phyloP scores from a whole-genome alignment of 345 rosid genomes.

The Mercurialis annua region DNA sequence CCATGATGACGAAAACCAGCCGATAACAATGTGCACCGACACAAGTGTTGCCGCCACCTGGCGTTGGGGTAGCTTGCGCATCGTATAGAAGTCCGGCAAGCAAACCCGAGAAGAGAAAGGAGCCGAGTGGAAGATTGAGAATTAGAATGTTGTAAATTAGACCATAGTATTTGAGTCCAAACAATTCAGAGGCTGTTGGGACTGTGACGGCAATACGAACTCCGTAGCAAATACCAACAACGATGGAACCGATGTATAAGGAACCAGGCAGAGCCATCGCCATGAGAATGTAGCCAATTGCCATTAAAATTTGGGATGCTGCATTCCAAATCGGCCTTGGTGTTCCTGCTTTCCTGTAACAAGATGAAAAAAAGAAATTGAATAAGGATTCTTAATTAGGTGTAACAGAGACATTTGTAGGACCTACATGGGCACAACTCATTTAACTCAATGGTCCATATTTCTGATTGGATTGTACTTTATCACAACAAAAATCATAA shows the following conservation, averaged over 20 bases:
- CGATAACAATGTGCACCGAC: conserved; percentile 85
- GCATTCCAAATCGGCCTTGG: conserved; percentile 97
- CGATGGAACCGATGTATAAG: conserved; percentile 73
- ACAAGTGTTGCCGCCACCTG: conserved; percentile 86
- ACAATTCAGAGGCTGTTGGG: conserved; percentile 88
- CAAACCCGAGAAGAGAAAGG: conserved; percentile 87
- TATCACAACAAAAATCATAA: too few relatives aligned
- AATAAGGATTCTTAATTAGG: too few relatives aligned
- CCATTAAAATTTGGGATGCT: conserved; percentile 85
- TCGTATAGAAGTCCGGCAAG: conserved; percentile 83
- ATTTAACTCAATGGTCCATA: too few relatives aligned
- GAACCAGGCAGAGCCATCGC: conserved; percentile 77
- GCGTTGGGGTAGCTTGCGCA: conserved; percentile 65
- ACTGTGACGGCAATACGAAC: conserved; percentile 86
- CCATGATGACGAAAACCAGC: conserved; percentile 72
- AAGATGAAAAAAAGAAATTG: not conserved
- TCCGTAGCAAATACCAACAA: conserved; percentile 89
- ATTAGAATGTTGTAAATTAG: conserved; percentile 77
- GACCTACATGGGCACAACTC: too few relatives aligned
- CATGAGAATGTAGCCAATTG: conserved; percentile 70
- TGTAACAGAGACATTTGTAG: too few relatives aligned
- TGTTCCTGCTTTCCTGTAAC: conserved; percentile 67
- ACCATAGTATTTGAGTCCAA: conserved; percentile 88
- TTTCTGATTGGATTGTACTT: too few relatives aligned
- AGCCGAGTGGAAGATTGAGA: conserved; percentile 92